These are phyloP conservation scores for Debaryomyces robertsiae DNA, from an alignment of 1,139 yeast species.

Conservation along the genomic window DNA sequence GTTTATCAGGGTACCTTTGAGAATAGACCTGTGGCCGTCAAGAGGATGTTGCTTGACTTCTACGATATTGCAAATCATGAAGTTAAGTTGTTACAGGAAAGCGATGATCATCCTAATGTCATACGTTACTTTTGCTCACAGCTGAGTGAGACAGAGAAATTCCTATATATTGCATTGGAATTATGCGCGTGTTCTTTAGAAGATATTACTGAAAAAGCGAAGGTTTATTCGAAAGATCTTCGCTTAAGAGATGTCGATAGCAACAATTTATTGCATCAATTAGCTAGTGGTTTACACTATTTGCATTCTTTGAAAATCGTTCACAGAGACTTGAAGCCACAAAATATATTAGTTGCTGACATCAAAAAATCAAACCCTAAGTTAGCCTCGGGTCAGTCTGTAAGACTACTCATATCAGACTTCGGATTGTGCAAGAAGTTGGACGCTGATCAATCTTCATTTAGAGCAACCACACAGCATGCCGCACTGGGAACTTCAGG, in stretches of 20 bases:
- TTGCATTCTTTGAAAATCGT: slow-evolving; percentile 89
- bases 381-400: slow-evolving; percentile 15
- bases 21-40: slow-evolving; percentile 92
- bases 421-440: slow-evolving; percentile 93
- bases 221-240: slow-evolving; percentile 34
- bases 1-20: slow-evolving; percentile 91
- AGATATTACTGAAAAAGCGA: slow-evolving; percentile 68
- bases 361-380: slow-evolving; percentile 30
- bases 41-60: slow-evolving; percentile 88
- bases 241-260: slow-evolving; percentile 20
- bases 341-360: slow-evolving; percentile 85
- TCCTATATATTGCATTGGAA: slow-evolving; percentile 90
- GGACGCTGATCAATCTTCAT: slow-evolving; percentile 90
- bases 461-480: slow-evolving; percentile 86
- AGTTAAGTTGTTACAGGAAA: slow-evolving; percentile 81
- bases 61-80: slow-evolving; percentile 97
- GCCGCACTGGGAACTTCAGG: slow-evolving; percentile 95
- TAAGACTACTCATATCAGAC: slow-evolving; percentile 84
- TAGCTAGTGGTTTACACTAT: slow-evolving; percentile 84
- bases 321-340: slow-evolving; percentile 95
- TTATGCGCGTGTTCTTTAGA: slow-evolving; percentile 88
- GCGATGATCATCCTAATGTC: slow-evolving; percentile 96
- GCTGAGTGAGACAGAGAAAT: slow-evolving; percentile 68
- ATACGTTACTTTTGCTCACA: slow-evolving; percentile 91
- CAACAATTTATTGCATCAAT: slow-evolving; percentile 67